Evolutionary conservation across 148 eudicot genomes (phyloP).

Genomic region (Euryodendron excelsum): DNA sequence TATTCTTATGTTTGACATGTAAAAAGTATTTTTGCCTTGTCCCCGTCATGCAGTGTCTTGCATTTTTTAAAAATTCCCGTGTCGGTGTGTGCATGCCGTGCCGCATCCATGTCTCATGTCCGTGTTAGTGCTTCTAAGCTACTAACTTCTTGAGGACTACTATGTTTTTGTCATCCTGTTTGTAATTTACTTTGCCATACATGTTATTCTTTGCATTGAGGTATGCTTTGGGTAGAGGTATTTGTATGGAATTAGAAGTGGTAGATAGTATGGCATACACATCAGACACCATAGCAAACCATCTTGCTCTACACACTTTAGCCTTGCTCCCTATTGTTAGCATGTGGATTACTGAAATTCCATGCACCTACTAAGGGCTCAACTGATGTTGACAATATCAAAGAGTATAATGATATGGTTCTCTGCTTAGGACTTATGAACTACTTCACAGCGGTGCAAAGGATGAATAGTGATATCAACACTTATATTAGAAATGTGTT

Average conservation of each 20-base stretch:
- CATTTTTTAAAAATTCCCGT: too few relatives aligned
- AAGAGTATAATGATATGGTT: background rate
- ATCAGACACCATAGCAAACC: background rate
- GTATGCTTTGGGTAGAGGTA: background rate
- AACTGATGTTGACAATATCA: background rate
- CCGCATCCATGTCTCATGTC: too few relatives aligned
- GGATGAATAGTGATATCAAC: constrained; percentile 1
- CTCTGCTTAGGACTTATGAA: background rate
- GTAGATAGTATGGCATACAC: background rate
- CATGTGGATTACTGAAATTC: background rate
- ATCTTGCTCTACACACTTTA: background rate
- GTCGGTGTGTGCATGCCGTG: too few relatives aligned
- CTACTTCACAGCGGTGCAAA: background rate
- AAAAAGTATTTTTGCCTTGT: too few relatives aligned
- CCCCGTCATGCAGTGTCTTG: too few relatives aligned
- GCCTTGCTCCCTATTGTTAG: too few relatives aligned
- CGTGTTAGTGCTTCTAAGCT: too few relatives aligned
- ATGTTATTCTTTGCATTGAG: background rate
- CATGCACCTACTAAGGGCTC: constrained; percentile 1
- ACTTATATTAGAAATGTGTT: too few relatives aligned
- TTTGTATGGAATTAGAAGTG: background rate
- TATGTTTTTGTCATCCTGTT: background rate
- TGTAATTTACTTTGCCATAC: background rate
- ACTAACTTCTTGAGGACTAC: background rate
- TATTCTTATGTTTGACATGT: too few relatives aligned